Evolutionary conservation across 352 stramenopile genomes (phyloP), one percentile per base, ranked within the genome.

Genomic region (Pythium scleroteichum): DNA sequence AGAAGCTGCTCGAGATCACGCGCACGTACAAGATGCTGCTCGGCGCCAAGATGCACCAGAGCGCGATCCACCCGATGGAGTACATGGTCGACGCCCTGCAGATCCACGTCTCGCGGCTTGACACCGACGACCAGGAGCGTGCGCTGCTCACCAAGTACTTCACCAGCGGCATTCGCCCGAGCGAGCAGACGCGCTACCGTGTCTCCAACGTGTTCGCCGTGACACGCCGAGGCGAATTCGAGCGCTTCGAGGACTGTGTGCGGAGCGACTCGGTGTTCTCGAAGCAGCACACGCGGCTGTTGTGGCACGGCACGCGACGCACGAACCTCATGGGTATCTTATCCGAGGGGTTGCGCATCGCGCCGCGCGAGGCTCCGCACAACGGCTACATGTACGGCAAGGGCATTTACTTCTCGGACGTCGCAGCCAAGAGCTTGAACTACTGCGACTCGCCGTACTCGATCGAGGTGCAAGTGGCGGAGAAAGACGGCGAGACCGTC

Each of bases 261-360:
- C 33, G 61, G 17, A 53, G 61, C 12, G 66, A 85, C 3, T 59
- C 71, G 2, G 62, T 66, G 32, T 58, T 87, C 45, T 55, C 58
- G 26, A 40, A 35, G 3, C 60, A 73, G n/a, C 79, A 88, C 23
- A 71, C 71, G 20, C 66, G 79, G 57, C 59, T 96, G 27, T 27
- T 96, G 38, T 96, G 87, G 87, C 87, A 96, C 47, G 87, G 87
- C 27, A 94, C 82, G 12, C 78, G 66, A 4, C 76, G 83, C 12
- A 85, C 79, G 2, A 96, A 95, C 29, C 53, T 93, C 12, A 88
- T 92, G 76, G 86, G 87, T 0, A 93, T 96, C 55, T 56, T 96
- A 13, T 87, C 77, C 0, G 80, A 93, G 17, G 87, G 87, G 2
- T 69, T 96, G 5, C 81, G 86, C 27, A 90, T 96, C 10, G 87